Evolutionary conservation across 2,329 filamentous ascomycete genomes (phyloP), one percentile per base, ranked within the genome.

Genomic region (Arachnomyces sp.): DNA sequence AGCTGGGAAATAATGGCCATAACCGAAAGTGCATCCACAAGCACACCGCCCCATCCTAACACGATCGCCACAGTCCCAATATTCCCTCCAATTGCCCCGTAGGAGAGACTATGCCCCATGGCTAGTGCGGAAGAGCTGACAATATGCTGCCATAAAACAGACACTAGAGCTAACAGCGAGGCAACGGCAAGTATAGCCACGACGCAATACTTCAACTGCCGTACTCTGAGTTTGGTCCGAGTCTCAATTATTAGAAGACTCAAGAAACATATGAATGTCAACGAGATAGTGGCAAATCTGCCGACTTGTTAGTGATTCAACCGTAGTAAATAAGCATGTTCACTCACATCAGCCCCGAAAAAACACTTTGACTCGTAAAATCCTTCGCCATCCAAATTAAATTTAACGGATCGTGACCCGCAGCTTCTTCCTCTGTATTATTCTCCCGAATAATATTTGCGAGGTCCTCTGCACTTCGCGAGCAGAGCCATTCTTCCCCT

Each of bases 71-170:
- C 38, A 2, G 30, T 15, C 8, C 44, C 48, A 16, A 49, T 39
- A 34, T 45, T 39, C 13, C 44, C 41, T n/a, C 34, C 14, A 7
- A 49, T 35, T 2, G 36, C 31, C 15, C 44, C 46, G 34, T 48
- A 41, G 7, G 18, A 43, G 15, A 50, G 32, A 6, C 29, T 40
- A 13, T 50, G 44, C 8, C 36, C 18, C 38, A 48, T 42, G 1
- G 43, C 43, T 9, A 37, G 42, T 2, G 44, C 40, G 8, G 46
- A 32, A 14, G 38, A 39, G 13, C 36, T 43, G 15, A 40, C 46
- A 12, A 50, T 40, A 31, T 50, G 46, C 33, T 47, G 41, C 48
- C 48, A 50, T 2, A 50, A 17, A 7, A 43, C 35, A 4, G 48
- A 49, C 9, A 46, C 20, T 18, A 47, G 30, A 4, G 17, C 28